Evolutionary conservation across 805 yeast genomes (phyloP).

Genomic region (Candida manassasensis): DNA sequence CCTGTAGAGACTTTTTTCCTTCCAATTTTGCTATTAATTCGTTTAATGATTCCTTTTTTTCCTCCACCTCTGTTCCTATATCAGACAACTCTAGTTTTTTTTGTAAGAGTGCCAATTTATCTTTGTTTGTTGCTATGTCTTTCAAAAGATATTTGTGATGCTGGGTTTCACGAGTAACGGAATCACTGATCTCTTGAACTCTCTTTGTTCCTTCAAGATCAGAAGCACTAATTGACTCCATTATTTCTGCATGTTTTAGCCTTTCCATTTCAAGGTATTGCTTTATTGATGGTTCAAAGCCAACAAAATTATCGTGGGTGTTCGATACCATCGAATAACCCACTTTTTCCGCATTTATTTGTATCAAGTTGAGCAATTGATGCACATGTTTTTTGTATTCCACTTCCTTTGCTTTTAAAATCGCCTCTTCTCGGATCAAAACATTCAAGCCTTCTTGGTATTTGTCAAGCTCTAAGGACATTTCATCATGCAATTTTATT

Average conservation of each 20-base stretch:
- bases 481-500: background rate
- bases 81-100: constrained; percentile 24
- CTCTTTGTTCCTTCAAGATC: constrained; percentile 9
- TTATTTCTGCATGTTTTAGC: background rate
- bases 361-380: constrained; percentile 11
- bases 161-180: constrained; percentile 39
- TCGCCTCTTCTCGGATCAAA: constrained; percentile 50
- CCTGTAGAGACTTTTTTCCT: constrained; percentile 12
- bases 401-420: constrained; percentile 41
- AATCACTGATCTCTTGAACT: constrained; percentile 16
- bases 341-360: constrained; percentile 1
- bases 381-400: constrained; percentile 25
- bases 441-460: constrained; percentile 20
- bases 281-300: constrained; percentile 7
- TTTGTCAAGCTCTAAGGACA: constrained; percentile 10
- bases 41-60: constrained; percentile 40
- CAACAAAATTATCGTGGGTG: background rate
- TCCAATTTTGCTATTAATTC: constrained; percentile 32
- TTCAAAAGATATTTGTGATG: constrained; percentile 34
- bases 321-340: background rate
- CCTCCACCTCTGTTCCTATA: constrained; percentile 39
- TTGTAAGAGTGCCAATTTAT: constrained; percentile 34
- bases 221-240: constrained; percentile 5
- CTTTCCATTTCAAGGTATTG: background rate
- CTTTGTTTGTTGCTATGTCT: constrained; percentile 34